These are phyloP conservation scores for Capronia epimyces DNA, from an alignment of 2,329 filamentous ascomycete genomes.

Conservation along the genomic window DNA sequence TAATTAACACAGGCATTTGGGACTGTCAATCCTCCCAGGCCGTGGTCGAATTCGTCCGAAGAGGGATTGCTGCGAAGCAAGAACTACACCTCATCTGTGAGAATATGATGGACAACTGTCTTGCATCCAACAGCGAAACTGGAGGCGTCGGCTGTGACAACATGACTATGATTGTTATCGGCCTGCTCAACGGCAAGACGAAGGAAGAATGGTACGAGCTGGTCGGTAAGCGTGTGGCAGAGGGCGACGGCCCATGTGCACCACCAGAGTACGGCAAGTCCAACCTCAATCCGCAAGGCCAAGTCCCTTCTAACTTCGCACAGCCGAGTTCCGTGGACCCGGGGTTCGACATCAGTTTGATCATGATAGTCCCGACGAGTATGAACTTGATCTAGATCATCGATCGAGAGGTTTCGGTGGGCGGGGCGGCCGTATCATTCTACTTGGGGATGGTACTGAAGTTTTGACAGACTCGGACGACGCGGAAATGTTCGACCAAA, in stretches of 20 bases:
- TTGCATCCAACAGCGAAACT: slow-evolving; percentile 95
- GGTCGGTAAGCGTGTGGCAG: slow-evolving; percentile 86
- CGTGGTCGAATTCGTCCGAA: slow-evolving; percentile 91
- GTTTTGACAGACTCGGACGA: slow-evolving; percentile 83
- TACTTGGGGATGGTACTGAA: slow-evolving; percentile 92
- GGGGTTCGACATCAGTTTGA: slow-evolving; percentile 78
- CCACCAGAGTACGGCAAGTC: slow-evolving; percentile 98
- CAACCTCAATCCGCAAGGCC: slow-evolving; percentile 41
- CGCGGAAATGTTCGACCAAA: slow-evolving; percentile 88
- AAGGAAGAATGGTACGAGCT: slow-evolving; percentile 99
- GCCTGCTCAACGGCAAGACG: slow-evolving; percentile 80
- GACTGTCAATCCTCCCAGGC: slow-evolving; percentile 98
- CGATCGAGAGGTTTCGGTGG: slow-evolving; percentile 65
- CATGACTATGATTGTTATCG: slow-evolving; percentile 96
- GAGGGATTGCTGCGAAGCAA: slow-evolving; percentile 94
- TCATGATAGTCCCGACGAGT: slow-evolving; percentile 58
- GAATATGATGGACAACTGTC: slow-evolving; percentile 99
- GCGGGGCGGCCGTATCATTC: slow-evolving; percentile 77
- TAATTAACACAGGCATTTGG: slow-evolving; percentile 73
- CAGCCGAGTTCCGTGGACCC: slow-evolving; percentile 79
- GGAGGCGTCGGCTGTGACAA: slow-evolving; percentile 98
- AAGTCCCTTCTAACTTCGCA: slow-evolving; percentile 39
- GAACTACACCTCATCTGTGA: slow-evolving; percentile 92
- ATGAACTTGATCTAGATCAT: slow-evolving; percentile 46
- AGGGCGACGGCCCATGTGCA: slow-evolving; percentile 95